Percentiles rank a stretch among this genome's conserved stretches.
Conservation (phyloP, 345 rosid genomes). For the Ceriops zippeliana region DNA sequence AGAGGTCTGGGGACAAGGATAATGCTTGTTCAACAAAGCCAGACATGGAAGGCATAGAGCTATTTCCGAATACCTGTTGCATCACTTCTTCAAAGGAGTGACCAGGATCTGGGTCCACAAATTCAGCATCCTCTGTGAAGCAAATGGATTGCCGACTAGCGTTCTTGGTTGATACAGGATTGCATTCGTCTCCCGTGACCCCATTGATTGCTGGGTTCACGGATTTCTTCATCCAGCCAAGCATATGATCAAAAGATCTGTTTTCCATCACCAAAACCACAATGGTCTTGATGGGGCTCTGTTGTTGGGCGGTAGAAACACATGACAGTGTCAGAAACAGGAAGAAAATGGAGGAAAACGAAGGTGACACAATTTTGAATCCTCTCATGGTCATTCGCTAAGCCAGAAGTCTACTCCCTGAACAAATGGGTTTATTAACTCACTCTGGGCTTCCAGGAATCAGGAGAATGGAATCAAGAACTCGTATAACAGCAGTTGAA, state of each 20-base stretch:
- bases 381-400: conserved; percentile 24
- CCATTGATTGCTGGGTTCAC: conserved; percentile 72
- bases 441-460: not conserved
- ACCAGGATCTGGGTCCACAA: conserved; percentile 96
- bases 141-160: conserved; percentile 50
- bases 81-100: conserved; percentile 87
- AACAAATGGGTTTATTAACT: conserved; percentile 4
- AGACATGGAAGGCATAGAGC: conserved; percentile 69
- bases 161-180: conserved; percentile 50
- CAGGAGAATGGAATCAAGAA: not conserved
- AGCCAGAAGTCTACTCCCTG: not conserved
- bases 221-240: conserved; percentile 92
- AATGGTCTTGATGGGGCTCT: conserved; percentile 66
- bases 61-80: conserved; percentile 77
- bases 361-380: conserved; percentile 27
- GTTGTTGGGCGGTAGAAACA: conserved; percentile 40
- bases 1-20: conserved; percentile 64
- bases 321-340: conserved; percentile 44
- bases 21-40: conserved; percentile 92
- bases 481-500: not conserved
- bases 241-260: conserved; percentile 87
- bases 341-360: conserved; percentile 36
- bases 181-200: conserved; percentile 85
- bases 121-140: conserved; percentile 83
- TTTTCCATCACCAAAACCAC: conserved; percentile 88